phyloP scores from a whole-genome alignment of 768 basidiomycete genomes.

The Tylopilus rubrobrunneus region DNA sequence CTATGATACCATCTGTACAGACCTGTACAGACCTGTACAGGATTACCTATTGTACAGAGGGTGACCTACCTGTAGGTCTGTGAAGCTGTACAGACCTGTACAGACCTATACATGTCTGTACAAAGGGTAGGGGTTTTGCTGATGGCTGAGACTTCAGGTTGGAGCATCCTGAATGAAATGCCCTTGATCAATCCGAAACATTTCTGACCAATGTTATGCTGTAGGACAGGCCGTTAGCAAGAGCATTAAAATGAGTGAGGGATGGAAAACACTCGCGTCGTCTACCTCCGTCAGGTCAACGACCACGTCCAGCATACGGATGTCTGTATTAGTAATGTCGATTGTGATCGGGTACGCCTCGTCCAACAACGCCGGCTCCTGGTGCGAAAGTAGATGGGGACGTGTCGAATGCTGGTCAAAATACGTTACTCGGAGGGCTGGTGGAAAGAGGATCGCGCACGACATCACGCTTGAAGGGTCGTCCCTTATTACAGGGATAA shows the following conservation, averaged over 20 bases:
- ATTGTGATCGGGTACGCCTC: conserved; percentile 76
- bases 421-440: background rate
- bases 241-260: no score
- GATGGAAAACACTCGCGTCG: conserved; percentile 50
- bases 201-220: conserved; percentile 65
- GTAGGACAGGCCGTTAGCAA: background rate
- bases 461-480: conserved; percentile 47
- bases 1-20: no score
- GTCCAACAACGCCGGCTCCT: conserved; percentile 70
- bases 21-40: no score
- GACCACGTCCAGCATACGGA: conserved; percentile 61
- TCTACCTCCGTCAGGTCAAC: conserved; percentile 78
- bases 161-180: conserved; percentile 58
- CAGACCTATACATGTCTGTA: no score
- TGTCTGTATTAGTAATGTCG: conserved; percentile 68
- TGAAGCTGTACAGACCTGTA: no score
- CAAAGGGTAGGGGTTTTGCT: no score
- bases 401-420: conserved; percentile 54
- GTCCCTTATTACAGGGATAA: conserved; percentile 48
- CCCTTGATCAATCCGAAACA: conserved; percentile 75
- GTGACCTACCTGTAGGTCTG: no score
- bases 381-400: conserved; percentile 57
- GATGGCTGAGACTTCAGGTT: conserved; percentile 55
- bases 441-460: conserved; percentile 14
- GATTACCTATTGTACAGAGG: no score